phyloP scores from a whole-genome alignment of 108 stramenopile species.

The Aureococcus anophagefferens region DNA sequence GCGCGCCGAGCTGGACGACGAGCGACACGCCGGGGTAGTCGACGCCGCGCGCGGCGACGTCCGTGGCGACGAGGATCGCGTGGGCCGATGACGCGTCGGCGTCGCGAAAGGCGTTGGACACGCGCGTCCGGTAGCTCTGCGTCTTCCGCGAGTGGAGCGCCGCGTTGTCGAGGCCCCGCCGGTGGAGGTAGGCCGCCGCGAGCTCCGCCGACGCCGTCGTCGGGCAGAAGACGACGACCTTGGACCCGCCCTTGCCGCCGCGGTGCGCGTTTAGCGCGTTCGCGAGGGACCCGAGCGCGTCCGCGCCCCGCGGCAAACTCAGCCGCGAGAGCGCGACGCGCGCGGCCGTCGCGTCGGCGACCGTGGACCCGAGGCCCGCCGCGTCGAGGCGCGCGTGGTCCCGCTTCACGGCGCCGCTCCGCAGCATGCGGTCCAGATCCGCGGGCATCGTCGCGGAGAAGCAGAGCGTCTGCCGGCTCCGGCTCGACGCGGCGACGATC shows the following conservation, averaged over 20 bases:
- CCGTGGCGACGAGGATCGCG: slow-evolving; percentile 19
- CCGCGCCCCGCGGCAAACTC: slow-evolving; percentile 29
- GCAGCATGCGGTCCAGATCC: slow-evolving; percentile 45
- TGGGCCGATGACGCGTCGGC: not conserved
- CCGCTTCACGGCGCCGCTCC: not conserved
- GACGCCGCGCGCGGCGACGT: slow-evolving; percentile 30
- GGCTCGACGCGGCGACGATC: slow-evolving; percentile 17
- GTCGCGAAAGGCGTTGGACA: slow-evolving; percentile 29
- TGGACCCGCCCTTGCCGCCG: slow-evolving; percentile 3
- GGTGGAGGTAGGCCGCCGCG: slow-evolving; percentile 24
- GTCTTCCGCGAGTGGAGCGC: slow-evolving; percentile 47
- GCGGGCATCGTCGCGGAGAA: slow-evolving; percentile 45
- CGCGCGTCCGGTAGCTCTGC: slow-evolving; percentile 34
- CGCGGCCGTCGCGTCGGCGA: slow-evolving; percentile 26
- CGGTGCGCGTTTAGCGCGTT: slow-evolving; percentile 7
- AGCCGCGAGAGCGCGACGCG: not conserved
- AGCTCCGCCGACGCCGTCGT: slow-evolving; percentile 33
- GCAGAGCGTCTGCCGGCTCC: slow-evolving; percentile 33
- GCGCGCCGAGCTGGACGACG: slow-evolving; percentile 18
- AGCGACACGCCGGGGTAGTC: slow-evolving; percentile 10
- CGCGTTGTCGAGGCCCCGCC: slow-evolving; percentile 9
- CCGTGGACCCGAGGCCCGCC: slow-evolving; percentile 2
- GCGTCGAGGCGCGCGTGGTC: slow-evolving; percentile 27
- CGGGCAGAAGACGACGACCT: slow-evolving; percentile 45
- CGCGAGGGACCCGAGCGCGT: slow-evolving; percentile 27